These are phyloP conservation scores for Fusarium marasasianum DNA, from an alignment of 2,329 filamentous ascomycete genomes.

Conservation along the genomic window DNA sequence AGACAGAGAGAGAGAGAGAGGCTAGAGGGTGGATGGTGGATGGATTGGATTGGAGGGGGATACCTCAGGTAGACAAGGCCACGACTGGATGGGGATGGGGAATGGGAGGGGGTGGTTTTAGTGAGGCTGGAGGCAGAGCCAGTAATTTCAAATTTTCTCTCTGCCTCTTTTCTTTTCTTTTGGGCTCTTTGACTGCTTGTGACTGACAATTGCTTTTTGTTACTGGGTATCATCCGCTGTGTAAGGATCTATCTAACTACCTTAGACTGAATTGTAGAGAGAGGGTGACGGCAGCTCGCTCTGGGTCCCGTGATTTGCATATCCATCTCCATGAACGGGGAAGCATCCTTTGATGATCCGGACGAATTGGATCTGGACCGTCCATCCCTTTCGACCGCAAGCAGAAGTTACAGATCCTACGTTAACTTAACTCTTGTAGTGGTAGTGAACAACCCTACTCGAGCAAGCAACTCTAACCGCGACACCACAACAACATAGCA, in stretches of 20 bases:
- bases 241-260: background rate
- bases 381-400: conserved; percentile 28
- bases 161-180: background rate
- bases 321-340: conserved; percentile 35
- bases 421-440: background rate
- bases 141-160: conserved; percentile 19
- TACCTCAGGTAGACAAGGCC: background rate
- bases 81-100: too few species aligned
- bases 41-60: background rate
- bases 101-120: conserved; percentile 8
- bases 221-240: background rate
- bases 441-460: background rate
- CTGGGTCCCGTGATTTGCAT: conserved; percentile 39
- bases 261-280: background rate
- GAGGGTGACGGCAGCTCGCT: background rate
- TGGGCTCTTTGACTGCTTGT: background rate
- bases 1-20: background rate
- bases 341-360: conserved; percentile 36
- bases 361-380: conserved; percentile 42
- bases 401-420: conserved; percentile 18
- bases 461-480: conserved; percentile 12
- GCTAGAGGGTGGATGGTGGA: background rate
- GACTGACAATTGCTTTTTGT: conserved; percentile 11
- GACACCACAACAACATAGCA: background rate
- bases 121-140: conserved; percentile 8